Evolutionary conservation across 306 rosid species (phyloP), one percentile per base, ranked within the genome.

Genomic region (Pueraria montana): DNA sequence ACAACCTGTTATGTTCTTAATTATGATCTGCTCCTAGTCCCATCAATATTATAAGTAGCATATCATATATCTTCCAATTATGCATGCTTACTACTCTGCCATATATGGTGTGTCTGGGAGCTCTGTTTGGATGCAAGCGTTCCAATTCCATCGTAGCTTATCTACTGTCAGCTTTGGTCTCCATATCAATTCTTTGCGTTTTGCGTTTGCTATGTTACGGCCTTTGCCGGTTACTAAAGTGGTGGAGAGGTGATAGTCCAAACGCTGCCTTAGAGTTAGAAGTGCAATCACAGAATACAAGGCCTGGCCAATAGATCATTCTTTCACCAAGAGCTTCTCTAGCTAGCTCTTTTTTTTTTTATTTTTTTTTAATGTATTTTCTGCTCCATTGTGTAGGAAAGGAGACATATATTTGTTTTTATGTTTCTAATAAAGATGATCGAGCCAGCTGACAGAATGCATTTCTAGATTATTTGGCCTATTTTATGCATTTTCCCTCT

Each of bases 91-190:
- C 6, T 26, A 55, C 64, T 74, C 49, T 69, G 68, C 12, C 46
- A 7, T n/a, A 8, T 42, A 81, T 87, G 90, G 88, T 84, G 80
- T 87, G 90, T 74, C 71, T 81, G 6, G 90, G 86, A 50, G 86
- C 81, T 49, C 17, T 87, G 53, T 87, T 87, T 81, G 88, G 90
- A 69, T 87, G 90, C 88, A 84, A 6, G 66, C 72, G 76, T 43
- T 84, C 90, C 13, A 81, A 74, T 62, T 67, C 90, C 45, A 32
- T 81, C 8, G 9, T 40, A 34, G 86, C 55, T 8, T 87, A 84
- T 81, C 62, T 87, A 81, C 55, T 87, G 4, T 81, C 90, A 18
- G 30, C 72, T 61, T 84, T 87, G 77, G 17, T 87, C 46, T 18
- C 83, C 21, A 42, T 74, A 56, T 80, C 66, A 50, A 73, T 84